Evolutionary conservation across 2,329 filamentous ascomycete genomes (phyloP).

Genomic region (Hypoxylon sp.): DNA sequence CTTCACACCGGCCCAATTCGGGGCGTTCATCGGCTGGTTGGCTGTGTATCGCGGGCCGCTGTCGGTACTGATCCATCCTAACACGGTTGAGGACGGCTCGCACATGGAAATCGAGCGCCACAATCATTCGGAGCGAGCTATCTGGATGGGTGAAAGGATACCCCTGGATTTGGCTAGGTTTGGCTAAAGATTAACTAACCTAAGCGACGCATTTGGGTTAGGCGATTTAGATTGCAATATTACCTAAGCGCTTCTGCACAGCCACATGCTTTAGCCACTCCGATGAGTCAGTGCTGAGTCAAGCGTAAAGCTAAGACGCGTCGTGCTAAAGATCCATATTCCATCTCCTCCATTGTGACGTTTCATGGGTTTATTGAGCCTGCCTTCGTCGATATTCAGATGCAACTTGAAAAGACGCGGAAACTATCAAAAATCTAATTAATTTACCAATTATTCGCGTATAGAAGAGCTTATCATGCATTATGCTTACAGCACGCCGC

Average conservation of each 20-base stretch:
- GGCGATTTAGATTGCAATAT: background rate
- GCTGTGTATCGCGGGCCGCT: constrained; percentile 84
- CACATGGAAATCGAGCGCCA: constrained; percentile 53
- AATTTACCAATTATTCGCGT: too few relatives aligned
- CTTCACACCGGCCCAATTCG: constrained; percentile 87
- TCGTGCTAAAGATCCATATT: too few relatives aligned
- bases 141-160: constrained; percentile 78
- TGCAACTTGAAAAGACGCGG: background rate
- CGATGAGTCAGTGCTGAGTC: too few relatives aligned
- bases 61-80: constrained; percentile 84
- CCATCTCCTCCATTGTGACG: background rate
- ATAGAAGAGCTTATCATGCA: too few relatives aligned
- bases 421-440: too few relatives aligned
- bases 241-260: too few relatives aligned
- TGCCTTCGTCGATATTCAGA: background rate
- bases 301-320: background rate
- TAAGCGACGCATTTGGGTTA: background rate
- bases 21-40: constrained; percentile 88
- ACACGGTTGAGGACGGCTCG: constrained; percentile 64
- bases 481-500: background rate
- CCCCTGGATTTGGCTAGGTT: constrained; percentile 65
- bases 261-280: background rate
- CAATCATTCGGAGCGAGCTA: constrained; percentile 76
- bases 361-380: background rate
- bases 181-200: background rate